Evolutionary conservation across 805 yeast species (phyloP).

Genomic region (Teunomyces lycoperdinae): DNA sequence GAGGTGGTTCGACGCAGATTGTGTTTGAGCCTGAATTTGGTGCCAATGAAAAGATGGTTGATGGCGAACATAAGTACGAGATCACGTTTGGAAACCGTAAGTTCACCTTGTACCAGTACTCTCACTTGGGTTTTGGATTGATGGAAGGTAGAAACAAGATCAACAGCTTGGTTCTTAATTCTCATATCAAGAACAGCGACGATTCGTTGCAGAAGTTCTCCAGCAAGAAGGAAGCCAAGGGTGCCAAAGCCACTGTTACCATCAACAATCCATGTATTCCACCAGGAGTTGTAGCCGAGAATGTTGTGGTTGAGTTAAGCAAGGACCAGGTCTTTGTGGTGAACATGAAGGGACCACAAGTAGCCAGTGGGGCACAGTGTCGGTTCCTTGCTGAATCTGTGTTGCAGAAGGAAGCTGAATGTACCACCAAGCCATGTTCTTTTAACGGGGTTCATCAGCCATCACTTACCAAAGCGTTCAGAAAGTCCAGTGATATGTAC

Average conservation of each 20-base stretch:
- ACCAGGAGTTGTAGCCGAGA: conserved; percentile 61
- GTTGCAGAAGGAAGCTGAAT: conserved; percentile 77
- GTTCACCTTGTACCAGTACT: conserved; percentile 84
- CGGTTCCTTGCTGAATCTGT: conserved; percentile 77
- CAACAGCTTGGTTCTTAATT: conserved; percentile 60
- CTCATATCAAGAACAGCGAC: conserved; percentile 35
- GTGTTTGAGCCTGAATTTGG: conserved; percentile 90
- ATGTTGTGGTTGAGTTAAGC: conserved; percentile 59
- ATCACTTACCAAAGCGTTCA: conserved; percentile 74
- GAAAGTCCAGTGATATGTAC: conserved; percentile 70
- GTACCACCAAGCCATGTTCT: conserved; percentile 80
- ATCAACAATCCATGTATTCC: conserved; percentile 84
- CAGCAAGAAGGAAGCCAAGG: conserved; percentile 34
- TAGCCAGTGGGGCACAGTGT: conserved; percentile 79
- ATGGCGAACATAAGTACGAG: conserved; percentile 85
- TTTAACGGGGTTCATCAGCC: conserved; percentile 99
- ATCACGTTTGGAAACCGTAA: conserved; percentile 78
- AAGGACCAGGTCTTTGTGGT: conserved; percentile 45
- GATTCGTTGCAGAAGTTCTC: conserved; percentile 19
- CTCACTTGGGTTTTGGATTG: conserved; percentile 94
- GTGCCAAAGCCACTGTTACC: conserved; percentile 38
- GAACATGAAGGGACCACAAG: conserved; percentile 60
- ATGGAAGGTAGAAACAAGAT: conserved; percentile 90
- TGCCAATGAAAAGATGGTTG: conserved; percentile 60
- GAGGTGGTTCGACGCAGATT: conserved; percentile 98